phyloP scores from a whole-genome alignment of 2,329 filamentous ascomycete species.

The Incumbomyces lentus region DNA sequence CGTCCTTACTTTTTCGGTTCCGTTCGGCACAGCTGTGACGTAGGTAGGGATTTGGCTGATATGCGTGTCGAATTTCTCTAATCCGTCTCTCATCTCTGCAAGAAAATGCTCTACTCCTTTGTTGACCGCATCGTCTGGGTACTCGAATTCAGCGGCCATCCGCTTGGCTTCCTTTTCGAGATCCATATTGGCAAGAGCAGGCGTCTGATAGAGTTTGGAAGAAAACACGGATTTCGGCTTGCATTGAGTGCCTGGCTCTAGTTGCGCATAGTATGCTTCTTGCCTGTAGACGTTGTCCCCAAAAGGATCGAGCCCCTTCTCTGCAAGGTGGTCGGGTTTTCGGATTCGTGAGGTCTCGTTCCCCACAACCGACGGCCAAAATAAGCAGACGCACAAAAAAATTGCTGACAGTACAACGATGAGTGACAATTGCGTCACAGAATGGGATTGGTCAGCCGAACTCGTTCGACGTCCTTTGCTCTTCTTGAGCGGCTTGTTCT shows the following conservation, averaged over 20 bases:
- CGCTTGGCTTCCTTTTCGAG: constrained; percentile 62
- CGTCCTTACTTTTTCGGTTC: constrained; percentile 74
- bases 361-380: constrained; percentile 3
- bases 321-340: background rate
- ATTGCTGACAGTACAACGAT: constrained; percentile 12
- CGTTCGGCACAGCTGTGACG: constrained; percentile 90
- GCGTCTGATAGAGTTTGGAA: constrained; percentile 15
- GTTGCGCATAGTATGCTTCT: constrained; percentile 20
- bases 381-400: constrained; percentile 7
- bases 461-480: background rate
- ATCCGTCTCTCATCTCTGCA: constrained; percentile 74
- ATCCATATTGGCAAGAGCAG: constrained; percentile 20
- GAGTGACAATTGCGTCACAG: constrained; percentile 9
- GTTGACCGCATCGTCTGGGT: constrained; percentile 66
- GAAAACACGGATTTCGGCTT: constrained; percentile 20
- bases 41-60: constrained; percentile 96
- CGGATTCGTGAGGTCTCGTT: background rate
- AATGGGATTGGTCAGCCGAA: background rate
- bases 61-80: constrained; percentile 65
- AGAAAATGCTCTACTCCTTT: constrained; percentile 77
- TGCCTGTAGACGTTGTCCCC: constrained; percentile 21
- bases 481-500: constrained; percentile 4
- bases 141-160: constrained; percentile 78
- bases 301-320: constrained; percentile 15
- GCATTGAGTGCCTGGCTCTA: constrained; percentile 21